Evolutionary conservation across 441 rosid genomes (phyloP), one percentile per base, ranked within the genome.

Genomic region (Brassica balearica): DNA sequence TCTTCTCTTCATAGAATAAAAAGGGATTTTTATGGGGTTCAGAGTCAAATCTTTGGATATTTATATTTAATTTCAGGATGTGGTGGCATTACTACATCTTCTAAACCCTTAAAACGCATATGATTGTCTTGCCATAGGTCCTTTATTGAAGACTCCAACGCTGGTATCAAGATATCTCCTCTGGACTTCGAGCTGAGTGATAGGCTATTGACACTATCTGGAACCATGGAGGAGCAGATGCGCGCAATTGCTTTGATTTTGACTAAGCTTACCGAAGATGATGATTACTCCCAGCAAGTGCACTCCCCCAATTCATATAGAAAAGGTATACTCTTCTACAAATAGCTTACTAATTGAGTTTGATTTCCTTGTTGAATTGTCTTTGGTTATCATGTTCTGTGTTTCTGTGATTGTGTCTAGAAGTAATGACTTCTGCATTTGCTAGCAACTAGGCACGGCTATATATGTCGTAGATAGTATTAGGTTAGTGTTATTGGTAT

Each of bases 131-230:
- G 66, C 0, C 22, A 62, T 82, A 94, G 97, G 91, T 94, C 96
- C 68, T 90, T 94, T 78, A 90, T 89, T 77, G 98, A 94, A 72
- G 91, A 86, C 14, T 94, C 98, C 72, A 92, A 86, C 78, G 98
- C 96, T 77, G 86, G 88, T 79, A 92, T 94, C 77, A 94, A 89
- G 86, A 89, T 94, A 82, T 89, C 98, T 72, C 92, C 94, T 15
- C 86, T 84, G 83, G 96, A 92, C 80, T 88, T 82, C 78, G 87
- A 96, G 75, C 68, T 91, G 86, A 91, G 81, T 85, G 98, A 94
- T 86, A 89, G 98, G 87, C 88, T 94, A 55, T 93, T 94, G 81
- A 92, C 97, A 41, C 67, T 94, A 73, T 76, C 88, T n/a, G 98
- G 98, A 56, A 87, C 88, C 72, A 76, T 94, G 64, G 94, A 92